A percentile compares a stretch with the other conserved stretches of the same genome.
These are phyloP conservation scores for Scutellaria baicalensis DNA, from an alignment of 257 asterid genomes.

Conservation along the genomic window DNA sequence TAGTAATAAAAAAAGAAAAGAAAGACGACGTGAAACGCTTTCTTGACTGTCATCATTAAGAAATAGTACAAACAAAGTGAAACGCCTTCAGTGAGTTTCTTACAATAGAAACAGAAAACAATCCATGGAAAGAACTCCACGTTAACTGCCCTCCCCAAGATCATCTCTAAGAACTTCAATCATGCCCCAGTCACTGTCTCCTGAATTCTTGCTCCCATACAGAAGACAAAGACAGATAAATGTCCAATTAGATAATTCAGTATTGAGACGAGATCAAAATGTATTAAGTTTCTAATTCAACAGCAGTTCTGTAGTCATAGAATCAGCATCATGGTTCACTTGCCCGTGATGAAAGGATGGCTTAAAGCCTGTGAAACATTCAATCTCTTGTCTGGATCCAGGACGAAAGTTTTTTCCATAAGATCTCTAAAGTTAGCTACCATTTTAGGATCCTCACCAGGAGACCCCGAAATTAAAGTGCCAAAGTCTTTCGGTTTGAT, in stretches of 20 bases:
- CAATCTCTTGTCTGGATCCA: conserved; percentile 97
- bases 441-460: conserved; percentile 96
- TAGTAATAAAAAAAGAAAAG: background rate
- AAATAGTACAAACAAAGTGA: conserved; percentile 60
- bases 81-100: conserved; percentile 85
- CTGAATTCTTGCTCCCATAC: conserved; percentile 52
- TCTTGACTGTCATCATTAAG: conserved; percentile 52
- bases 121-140: conserved; percentile 86
- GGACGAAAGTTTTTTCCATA: conserved; percentile 74
- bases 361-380: conserved; percentile 92
- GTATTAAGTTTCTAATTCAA: conserved; percentile 58
- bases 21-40: conserved; percentile 23
- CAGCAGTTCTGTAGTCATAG: conserved; percentile 68
- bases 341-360: conserved; percentile 99
- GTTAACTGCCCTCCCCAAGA: conserved; percentile 55
- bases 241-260: conserved; percentile 75
- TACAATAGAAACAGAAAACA: conserved; percentile 97
- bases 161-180: conserved; percentile 47
- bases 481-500: conserved; percentile 94
- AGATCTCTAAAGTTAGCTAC: conserved; percentile 86
- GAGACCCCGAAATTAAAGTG: conserved; percentile 61
- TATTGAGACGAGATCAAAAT: conserved; percentile 46
- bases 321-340: conserved; percentile 87
- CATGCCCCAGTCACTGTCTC: conserved; percentile 36
- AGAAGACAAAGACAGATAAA: conserved; percentile 68